These are phyloP conservation scores for Asterochloris sp. DNA, from an alignment of 139 green algal genomes.

Conservation along the genomic window DNA sequence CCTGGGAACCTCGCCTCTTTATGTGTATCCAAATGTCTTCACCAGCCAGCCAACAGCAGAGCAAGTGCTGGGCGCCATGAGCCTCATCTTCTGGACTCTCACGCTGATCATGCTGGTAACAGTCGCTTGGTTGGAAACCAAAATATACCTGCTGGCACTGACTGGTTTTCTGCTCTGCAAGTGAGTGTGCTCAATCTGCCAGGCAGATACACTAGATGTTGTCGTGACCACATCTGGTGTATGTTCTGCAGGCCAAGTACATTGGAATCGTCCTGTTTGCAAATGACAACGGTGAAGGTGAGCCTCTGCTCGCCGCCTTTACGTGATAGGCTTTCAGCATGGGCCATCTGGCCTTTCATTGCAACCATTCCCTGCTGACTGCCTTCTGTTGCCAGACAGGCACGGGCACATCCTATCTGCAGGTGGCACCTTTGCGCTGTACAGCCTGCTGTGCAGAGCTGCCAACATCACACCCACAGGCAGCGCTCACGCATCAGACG, in stretches of 20 bases:
- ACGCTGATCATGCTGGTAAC: constrained; percentile 2
- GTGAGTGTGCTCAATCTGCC: not conserved
- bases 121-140: too few relatives aligned
- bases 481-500: too few relatives aligned
- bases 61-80: constrained; percentile 8
- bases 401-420: not conserved
- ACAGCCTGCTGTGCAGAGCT: constrained; percentile 40
- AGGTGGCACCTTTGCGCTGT: constrained; percentile 64
- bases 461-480: too few relatives aligned
- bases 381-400: not conserved
- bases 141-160: not conserved
- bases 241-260: constrained; percentile 37
- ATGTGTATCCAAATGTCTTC: constrained; percentile 13
- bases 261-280: constrained; percentile 52
- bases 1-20: constrained; percentile 16
- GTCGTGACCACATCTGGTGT: not conserved
- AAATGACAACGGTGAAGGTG: constrained; percentile 70
- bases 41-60: not conserved
- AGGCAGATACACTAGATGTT: too few relatives aligned
- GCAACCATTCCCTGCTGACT: not conserved
- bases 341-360: not conserved
- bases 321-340: not conserved
- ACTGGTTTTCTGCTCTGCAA: not conserved
- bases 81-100: constrained; percentile 18
- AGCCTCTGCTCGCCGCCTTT: not conserved